Conservation (phyloP, 169 alveolate genomes). For the Eimeria necatrix region DNA sequence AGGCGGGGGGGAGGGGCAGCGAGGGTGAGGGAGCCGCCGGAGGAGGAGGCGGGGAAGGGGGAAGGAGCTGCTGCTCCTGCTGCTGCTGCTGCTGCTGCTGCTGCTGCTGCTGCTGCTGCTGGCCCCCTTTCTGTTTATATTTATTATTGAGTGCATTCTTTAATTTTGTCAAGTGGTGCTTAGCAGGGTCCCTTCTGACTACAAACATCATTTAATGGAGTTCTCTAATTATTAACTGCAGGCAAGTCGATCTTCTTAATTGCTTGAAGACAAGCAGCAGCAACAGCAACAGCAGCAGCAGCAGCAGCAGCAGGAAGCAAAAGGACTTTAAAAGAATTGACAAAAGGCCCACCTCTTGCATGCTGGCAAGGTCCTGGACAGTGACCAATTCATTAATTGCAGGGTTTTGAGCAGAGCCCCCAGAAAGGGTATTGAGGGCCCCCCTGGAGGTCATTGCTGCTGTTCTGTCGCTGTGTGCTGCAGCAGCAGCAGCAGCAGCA, state of each 20-base stretch:
- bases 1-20: too few species aligned
- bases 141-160: neutral
- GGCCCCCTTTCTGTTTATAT: neutral
- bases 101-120: neutral
- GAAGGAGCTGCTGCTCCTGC: neutral
- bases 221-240: too few species aligned
- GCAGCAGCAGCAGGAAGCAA: too few species aligned
- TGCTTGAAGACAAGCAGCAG: too few species aligned
- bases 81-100: constrained; percentile 3
- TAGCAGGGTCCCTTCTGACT: too few species aligned
- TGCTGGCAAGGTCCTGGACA: neutral
- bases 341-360: neutral
- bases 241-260: too few species aligned
- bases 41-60: too few species aligned
- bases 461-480: neutral
- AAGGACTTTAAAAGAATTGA: too few species aligned
- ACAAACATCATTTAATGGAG: too few species aligned
- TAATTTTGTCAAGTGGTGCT: too few species aligned
- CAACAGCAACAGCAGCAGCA: too few species aligned
- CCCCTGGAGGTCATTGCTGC: neutral
- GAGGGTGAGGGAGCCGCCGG: too few species aligned
- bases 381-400: neutral
- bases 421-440: neutral
- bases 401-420: neutral
- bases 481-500: neutral